A percentile compares a stretch with the other conserved stretches of the same genome.
Evolutionary conservation across 2,329 filamentous ascomycete genomes (phyloP).

Genomic region (Trichothecium sympodiale): DNA sequence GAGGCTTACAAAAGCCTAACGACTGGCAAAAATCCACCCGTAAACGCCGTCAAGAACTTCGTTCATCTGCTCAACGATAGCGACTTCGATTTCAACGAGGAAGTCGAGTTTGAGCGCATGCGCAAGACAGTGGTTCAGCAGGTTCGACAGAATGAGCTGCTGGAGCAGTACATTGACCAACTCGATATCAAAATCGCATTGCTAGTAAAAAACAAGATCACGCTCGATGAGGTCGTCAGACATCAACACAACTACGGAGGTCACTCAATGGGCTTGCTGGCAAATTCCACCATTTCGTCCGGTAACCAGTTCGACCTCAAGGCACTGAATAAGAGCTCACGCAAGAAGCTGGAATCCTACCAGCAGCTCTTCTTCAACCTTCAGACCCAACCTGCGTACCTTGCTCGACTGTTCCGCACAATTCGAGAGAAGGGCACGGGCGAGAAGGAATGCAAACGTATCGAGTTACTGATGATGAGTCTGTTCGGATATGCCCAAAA

Average conservation of each 20-base stretch:
- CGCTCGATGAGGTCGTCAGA: conserved; percentile 90
- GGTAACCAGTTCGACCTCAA: conserved; percentile 93
- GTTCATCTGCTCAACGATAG: conserved; percentile 96
- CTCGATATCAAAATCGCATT: conserved; percentile 98
- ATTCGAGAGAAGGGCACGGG: conserved; percentile 73
- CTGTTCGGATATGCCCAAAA: conserved; percentile 97
- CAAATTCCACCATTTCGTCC: conserved; percentile 79
- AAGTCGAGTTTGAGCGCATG: conserved; percentile 90
- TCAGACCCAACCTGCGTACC: conserved; percentile 91
- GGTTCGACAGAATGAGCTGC: conserved; percentile 90
- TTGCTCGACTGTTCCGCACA: conserved; percentile 76
- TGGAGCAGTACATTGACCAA: conserved; percentile 96
- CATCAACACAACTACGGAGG: conserved; percentile 96
- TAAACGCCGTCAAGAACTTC: conserved; percentile 95
- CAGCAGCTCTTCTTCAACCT: conserved; percentile 96
- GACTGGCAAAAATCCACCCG: conserved; percentile 89
- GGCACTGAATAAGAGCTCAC: conserved; percentile 90
- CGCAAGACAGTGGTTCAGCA: conserved; percentile 95
- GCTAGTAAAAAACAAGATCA: conserved; percentile 98
- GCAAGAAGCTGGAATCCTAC: conserved; percentile 91
- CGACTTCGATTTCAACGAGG: conserved; percentile 97
- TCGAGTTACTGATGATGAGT: conserved; percentile 91
- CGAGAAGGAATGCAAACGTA: conserved; percentile 86
- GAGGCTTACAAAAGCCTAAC: conserved; percentile 97
- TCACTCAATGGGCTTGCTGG: conserved; percentile 71